phyloP scores from a whole-genome alignment of 345 rosid species.

The Brassica incana region DNA sequence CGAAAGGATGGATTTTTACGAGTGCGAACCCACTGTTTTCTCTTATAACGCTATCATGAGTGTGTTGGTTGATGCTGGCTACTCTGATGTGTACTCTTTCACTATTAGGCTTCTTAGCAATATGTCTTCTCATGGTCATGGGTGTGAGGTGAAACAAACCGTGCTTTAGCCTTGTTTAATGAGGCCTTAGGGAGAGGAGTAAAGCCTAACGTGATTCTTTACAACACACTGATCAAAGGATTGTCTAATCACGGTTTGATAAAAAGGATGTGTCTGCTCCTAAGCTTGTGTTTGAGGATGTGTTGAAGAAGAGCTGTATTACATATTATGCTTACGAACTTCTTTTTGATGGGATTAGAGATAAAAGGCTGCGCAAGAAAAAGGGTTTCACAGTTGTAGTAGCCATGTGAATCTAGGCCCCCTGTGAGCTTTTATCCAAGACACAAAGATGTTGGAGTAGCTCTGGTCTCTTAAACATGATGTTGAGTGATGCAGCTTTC shows the following conservation, averaged over 20 bases:
- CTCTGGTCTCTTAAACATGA: neutral
- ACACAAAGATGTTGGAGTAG: neutral
- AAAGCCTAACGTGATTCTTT: constrained; percentile 59
- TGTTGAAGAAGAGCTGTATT: constrained; percentile 77
- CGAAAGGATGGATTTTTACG: too few relatives aligned
- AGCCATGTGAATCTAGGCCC: neutral
- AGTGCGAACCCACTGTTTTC: too few relatives aligned
- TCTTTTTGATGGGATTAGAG: constrained; percentile 78
- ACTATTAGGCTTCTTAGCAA: too few relatives aligned
- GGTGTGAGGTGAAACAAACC: constrained; percentile 47
- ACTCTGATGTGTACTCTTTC: too few relatives aligned
- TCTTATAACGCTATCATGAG: too few relatives aligned
- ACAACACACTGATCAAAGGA: constrained; percentile 72
- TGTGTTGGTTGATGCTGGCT: too few relatives aligned
- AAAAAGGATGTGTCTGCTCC: constrained; percentile 85
- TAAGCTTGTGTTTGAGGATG: constrained; percentile 83
- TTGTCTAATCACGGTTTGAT: constrained; percentile 73
- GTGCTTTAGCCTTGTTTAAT: constrained; percentile 66
- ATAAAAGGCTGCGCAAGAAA: constrained; percentile 66
- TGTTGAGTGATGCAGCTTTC: neutral
- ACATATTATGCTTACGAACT: constrained; percentile 83
- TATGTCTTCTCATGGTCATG: too few relatives aligned
- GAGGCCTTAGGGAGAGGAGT: constrained; percentile 61
- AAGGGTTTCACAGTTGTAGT: constrained; percentile 37
- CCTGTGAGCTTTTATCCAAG: neutral